phyloP scores from a whole-genome alignment of 1,139 yeast species.

The Taphrina sp. region DNA sequence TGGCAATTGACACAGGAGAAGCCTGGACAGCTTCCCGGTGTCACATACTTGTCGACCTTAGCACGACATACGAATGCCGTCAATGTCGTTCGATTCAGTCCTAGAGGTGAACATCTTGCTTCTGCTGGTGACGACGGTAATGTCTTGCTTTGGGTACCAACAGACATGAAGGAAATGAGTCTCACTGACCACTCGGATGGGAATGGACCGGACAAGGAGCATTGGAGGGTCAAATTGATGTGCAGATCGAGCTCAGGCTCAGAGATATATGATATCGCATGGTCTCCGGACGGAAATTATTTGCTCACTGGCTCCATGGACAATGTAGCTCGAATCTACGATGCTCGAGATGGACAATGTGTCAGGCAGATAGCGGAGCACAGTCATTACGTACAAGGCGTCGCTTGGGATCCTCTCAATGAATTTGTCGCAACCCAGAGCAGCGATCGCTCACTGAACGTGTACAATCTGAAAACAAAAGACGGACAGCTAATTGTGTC shows the following conservation, averaged over 20 bases:
- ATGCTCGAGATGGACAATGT: slow-evolving; percentile 49
- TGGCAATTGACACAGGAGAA: slow-evolving; percentile 28
- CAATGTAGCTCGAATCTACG: slow-evolving; percentile 69
- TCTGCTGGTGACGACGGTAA: slow-evolving; percentile 96
- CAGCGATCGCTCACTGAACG: slow-evolving; percentile 77
- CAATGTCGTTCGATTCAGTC: slow-evolving; percentile 79
- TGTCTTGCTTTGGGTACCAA: slow-evolving; percentile 70
- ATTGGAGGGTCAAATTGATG: slow-evolving; percentile 62
- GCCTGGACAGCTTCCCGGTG: slow-evolving; percentile 42
- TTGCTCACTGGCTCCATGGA: slow-evolving; percentile 92
- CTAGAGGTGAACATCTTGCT: slow-evolving; percentile 61
- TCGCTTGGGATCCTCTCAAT: slow-evolving; percentile 86
- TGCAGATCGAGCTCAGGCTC: slow-evolving; percentile 58
- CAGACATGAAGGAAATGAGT: slow-evolving; percentile 46
- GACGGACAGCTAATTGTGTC: slow-evolving; percentile 36
- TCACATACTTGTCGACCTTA: slow-evolving; percentile 72
- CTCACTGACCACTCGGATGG: slow-evolving; percentile 45
- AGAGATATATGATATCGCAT: slow-evolving; percentile 83
- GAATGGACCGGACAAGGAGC: slow-evolving; percentile 61
- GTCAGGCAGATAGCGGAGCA: slow-evolving; percentile 69
- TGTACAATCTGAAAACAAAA: slow-evolving; percentile 47
- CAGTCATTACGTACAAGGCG: slow-evolving; percentile 89
- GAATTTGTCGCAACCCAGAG: slow-evolving; percentile 80
- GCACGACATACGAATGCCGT: slow-evolving; percentile 92
- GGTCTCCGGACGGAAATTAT: slow-evolving; percentile 81